These are phyloP conservation scores for Cercospora zeina DNA, from an alignment of 2,329 filamentous ascomycete genomes.

Conservation along the genomic window DNA sequence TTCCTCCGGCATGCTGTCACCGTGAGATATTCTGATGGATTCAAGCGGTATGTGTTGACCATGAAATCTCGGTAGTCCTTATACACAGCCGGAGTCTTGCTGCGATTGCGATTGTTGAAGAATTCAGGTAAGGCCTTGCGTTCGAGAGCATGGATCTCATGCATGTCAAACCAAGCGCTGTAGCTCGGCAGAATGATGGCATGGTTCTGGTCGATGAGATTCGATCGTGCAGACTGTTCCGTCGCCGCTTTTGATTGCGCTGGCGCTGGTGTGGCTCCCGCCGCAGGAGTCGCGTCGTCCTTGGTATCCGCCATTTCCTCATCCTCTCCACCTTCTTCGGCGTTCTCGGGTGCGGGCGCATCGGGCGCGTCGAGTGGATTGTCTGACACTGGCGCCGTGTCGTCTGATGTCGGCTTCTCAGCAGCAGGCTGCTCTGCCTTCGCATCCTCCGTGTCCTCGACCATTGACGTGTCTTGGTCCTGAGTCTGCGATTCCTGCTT, in stretches of 20 bases:
- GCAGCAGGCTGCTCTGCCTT: slow-evolving; percentile 24
- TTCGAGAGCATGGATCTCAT: slow-evolving; percentile 84
- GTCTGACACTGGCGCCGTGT: slow-evolving; percentile 39
- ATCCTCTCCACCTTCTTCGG: slow-evolving; percentile 33
- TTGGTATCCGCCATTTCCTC: slow-evolving; percentile 63
- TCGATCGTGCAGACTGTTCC: slow-evolving; percentile 84
- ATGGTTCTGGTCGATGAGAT: slow-evolving; percentile 90
- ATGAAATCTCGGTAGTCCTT: slow-evolving; percentile 99
- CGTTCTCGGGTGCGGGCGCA: slow-evolving; percentile 40
- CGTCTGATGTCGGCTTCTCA: slow-evolving; percentile 22
- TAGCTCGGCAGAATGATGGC: slow-evolving; percentile 97
- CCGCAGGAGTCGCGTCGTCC: slow-evolving; percentile 38
- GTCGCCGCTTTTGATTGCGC: slow-evolving; percentile 75
- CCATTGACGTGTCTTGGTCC: slow-evolving; percentile 39
- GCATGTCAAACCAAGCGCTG: slow-evolving; percentile 99
- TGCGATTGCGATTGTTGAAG: slow-evolving; percentile 96
- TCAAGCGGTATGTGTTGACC: slow-evolving; percentile 98
- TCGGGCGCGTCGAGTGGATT: slow-evolving; percentile 44
- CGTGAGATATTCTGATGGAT: slow-evolving; percentile 92
- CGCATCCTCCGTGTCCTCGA: slow-evolving; percentile 34
- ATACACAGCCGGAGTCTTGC: slow-evolving; percentile 95
- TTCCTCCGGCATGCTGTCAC: slow-evolving; percentile 95
- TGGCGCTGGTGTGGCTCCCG: slow-evolving; percentile 25
- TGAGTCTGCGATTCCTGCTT: slow-evolving; percentile 34
- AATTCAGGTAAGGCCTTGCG: slow-evolving; percentile 95